Conservation (phyloP, 2,329 filamentous ascomycete species). For the Ophiostoma perfectum region DNA sequence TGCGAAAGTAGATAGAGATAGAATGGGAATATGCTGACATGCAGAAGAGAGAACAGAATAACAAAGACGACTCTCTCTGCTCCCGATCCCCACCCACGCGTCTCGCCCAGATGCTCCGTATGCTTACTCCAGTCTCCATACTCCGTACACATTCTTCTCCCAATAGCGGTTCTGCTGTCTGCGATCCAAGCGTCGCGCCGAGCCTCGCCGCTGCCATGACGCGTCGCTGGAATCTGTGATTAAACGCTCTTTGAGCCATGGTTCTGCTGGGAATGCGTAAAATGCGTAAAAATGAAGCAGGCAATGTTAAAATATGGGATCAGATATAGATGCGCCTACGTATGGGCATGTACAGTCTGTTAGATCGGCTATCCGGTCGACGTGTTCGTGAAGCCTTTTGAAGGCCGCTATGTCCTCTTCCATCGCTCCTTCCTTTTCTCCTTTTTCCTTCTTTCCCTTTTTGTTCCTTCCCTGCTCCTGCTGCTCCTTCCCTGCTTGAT, state of each 20-base stretch:
- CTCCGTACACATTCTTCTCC: neutral
- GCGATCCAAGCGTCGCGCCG: neutral
- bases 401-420: neutral
- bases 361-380: neutral
- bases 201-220: constrained; percentile 7
- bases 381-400: constrained; percentile 7
- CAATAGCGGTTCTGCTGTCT: neutral
- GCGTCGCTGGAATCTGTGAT: constrained; percentile 11
- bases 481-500: neutral
- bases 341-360: neutral
- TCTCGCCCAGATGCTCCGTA: neutral
- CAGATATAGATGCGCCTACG: neutral
- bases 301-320: neutral
- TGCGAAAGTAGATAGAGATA: neutral
- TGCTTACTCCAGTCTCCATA: neutral
- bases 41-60: too few relatives aligned
- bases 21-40: too few relatives aligned
- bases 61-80: neutral
- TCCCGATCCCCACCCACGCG: neutral
- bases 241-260: neutral
- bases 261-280: neutral
- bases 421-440: constrained; percentile 9
- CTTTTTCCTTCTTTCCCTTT: neutral
- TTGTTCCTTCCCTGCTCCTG: neutral
- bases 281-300: neutral